Evolutionary conservation across 2,329 filamentous ascomycete genomes (phyloP), one percentile per base, ranked within the genome.

Genomic region (Biscogniauxia mediterranea): DNA sequence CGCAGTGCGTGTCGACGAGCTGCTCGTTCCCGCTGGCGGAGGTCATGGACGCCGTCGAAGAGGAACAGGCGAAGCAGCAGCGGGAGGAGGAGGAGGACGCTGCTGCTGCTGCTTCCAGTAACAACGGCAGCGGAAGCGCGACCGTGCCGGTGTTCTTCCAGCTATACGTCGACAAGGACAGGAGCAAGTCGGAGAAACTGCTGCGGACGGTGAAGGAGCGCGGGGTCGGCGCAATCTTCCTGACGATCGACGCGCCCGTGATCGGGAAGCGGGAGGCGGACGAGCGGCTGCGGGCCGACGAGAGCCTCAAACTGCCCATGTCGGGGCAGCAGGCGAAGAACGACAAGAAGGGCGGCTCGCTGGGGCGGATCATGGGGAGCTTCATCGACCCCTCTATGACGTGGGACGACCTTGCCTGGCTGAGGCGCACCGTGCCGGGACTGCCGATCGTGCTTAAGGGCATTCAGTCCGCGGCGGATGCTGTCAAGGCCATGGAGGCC

Each of bases 341-440:
- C 62, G 85, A 86, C 70, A 66, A 73, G 54, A 80, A 85, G 65
- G 86, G 86, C 32, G 80, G 82, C 0, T 81, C 84, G 11, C 68
- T 87, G 59, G 80, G 84, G 20, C 70, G 86, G 58, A 75, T 83
- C 61, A 82, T 87, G 80, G 82, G 83, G 11, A 70, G 75, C 28
- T 84, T 83, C 74, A 81, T 89, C 68, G 85, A 88, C 70, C 69
- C 84, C 3, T 79, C 81, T 19, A 76, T 87, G 15, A 81, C 68
- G 7, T 92, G 88, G 89, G 80, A 83, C 52, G 89, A 89, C 70
- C 78, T 91, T 1, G 76, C 80, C 4, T 91, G 88, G 87, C 70
- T 91, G 21, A 84, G 87, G 77, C 81, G 78, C 71, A 75, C 78
- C 60, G 82, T 85, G 32, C 80, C 75, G 1, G 81, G 81, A 0